A percentile compares a stretch with the other conserved stretches of the same genome.
These are phyloP conservation scores for Linum usitatissimum DNA, from an alignment of 345 rosid species.

Conservation along the genomic window DNA sequence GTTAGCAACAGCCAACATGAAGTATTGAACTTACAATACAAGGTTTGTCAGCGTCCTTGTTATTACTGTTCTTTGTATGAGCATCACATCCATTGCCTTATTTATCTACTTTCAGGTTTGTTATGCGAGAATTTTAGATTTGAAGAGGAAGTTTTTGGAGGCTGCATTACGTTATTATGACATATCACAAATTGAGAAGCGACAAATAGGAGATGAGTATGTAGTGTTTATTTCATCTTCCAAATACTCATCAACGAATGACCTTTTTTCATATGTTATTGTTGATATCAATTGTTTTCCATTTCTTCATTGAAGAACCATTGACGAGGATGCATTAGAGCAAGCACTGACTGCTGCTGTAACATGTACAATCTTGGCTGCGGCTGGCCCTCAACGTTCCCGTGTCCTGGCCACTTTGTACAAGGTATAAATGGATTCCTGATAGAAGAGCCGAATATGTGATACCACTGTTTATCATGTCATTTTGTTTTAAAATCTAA, in stretches of 20 bases:
- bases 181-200: conserved; percentile 93
- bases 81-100: neutral
- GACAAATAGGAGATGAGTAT: conserved; percentile 88
- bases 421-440: conserved; percentile 42
- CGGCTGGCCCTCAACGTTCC: conserved; percentile 95
- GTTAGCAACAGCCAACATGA: conserved; percentile 94
- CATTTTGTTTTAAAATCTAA: neutral
- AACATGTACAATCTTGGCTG: conserved; percentile 92
- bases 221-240: conserved; percentile 16
- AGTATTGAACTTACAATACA: conserved; percentile 78
- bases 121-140: conserved; percentile 93
- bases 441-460: neutral
- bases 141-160: conserved; percentile 91
- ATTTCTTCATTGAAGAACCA: conserved; percentile 40
- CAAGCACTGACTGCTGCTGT: conserved; percentile 94
- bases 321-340: conserved; percentile 88
- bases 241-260: neutral
- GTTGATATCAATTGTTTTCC: neutral
- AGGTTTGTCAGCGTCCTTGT: conserved; percentile 32
- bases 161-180: conserved; percentile 89
- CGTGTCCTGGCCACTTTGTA: conserved; percentile 85
- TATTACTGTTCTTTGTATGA: too few relatives aligned
- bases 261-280: neutral
- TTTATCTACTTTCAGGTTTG: conserved; percentile 47
- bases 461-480: neutral